Conservation (phyloP, 495 filamentous ascomycete species). For the Hyaloscypha variabilis region DNA sequence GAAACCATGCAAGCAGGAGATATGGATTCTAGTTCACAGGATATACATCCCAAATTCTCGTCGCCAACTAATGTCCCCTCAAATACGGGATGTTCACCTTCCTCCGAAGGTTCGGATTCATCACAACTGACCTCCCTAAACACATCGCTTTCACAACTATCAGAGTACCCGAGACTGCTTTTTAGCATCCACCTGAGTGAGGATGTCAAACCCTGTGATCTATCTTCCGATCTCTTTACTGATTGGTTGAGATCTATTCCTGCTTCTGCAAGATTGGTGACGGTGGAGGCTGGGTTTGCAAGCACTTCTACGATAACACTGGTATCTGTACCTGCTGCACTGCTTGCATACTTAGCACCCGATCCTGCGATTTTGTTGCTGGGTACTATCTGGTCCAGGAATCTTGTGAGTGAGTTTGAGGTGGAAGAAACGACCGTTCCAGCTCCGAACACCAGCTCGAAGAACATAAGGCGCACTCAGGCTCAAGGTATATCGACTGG, state of each 20-base stretch:
- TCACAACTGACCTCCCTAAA: background rate
- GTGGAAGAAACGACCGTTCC: too few species aligned
- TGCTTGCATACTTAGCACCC: background rate
- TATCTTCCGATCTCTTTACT: background rate
- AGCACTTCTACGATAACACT: background rate
- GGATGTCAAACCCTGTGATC: background rate
- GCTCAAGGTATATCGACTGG: too few species aligned
- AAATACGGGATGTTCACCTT: too few species aligned
- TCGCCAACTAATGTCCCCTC: too few species aligned
- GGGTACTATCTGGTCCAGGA: too few species aligned
- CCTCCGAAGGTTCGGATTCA: too few species aligned
- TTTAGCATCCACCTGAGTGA: background rate
- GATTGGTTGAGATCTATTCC: background rate
- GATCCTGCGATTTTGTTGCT: background rate
- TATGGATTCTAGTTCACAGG: too few species aligned
- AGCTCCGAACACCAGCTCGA: too few species aligned
- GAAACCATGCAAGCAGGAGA: too few species aligned
- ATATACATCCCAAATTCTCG: too few species aligned
- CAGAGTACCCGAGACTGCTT: slow-evolving; percentile 3
- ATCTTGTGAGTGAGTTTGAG: too few species aligned
- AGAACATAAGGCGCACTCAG: too few species aligned
- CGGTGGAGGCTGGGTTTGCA: background rate
- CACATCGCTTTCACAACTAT: background rate
- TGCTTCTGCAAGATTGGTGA: background rate
- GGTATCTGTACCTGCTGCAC: background rate